Conservation (phyloP, 306 rosid species). For the Spatholobus suberectus region DNA sequence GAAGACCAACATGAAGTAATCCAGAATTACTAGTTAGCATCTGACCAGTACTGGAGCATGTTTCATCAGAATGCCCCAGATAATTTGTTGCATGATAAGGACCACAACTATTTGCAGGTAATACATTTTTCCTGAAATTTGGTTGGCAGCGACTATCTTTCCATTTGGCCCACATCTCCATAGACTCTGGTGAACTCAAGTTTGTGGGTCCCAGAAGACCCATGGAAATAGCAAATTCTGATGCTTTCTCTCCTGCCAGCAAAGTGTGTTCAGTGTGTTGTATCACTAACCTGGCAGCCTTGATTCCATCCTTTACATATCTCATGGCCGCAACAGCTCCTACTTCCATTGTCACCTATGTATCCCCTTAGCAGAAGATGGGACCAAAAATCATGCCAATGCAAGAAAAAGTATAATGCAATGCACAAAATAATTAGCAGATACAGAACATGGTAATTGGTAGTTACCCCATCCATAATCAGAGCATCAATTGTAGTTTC, state of each 20-base stretch:
- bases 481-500: constrained; percentile 94
- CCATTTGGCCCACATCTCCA: constrained; percentile 82
- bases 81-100: constrained; percentile 65
- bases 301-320: constrained; percentile 87
- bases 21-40: constrained; percentile 44
- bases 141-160: constrained; percentile 78
- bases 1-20: constrained; percentile 59
- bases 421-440: constrained; percentile 3
- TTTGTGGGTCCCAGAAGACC: constrained; percentile 92
- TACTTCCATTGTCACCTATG: constrained; percentile 93
- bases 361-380: constrained; percentile 64
- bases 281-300: constrained; percentile 91
- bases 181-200: constrained; percentile 84
- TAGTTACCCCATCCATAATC: constrained; percentile 91
- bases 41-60: constrained; percentile 45
- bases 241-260: constrained; percentile 92
- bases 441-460: constrained; percentile 18
- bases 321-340: constrained; percentile 98
- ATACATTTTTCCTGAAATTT: constrained; percentile 80
- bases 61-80: constrained; percentile 40
- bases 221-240: constrained; percentile 86
- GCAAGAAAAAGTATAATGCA: constrained; percentile 13
- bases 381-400: constrained; percentile 43
- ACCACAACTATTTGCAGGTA: constrained; percentile 67
- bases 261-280: constrained; percentile 76